A percentile compares a stretch with the other conserved stretches of the same genome.
Evolutionary conservation across 495 filamentous ascomycete species (phyloP).

Genomic region (Bombardia bombarda): DNA sequence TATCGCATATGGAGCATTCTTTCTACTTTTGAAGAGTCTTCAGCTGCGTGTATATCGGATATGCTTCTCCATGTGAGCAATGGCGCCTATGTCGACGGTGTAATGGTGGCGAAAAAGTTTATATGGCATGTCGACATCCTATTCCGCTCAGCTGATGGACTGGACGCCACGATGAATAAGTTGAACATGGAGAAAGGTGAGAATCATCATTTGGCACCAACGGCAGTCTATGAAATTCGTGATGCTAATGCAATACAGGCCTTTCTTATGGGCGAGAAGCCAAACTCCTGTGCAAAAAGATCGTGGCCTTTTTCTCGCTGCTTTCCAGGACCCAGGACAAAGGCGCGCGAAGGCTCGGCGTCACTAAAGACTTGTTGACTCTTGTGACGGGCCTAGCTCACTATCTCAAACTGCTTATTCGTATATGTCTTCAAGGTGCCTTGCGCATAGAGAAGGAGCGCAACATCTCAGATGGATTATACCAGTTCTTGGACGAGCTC

Average conservation of each 20-base stretch:
- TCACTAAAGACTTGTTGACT: conserved; percentile 92
- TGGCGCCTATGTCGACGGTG: conserved; percentile 89
- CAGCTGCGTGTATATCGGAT: conserved; percentile 95
- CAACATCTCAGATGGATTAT: conserved; percentile 61
- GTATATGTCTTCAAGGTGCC: conserved; percentile 91
- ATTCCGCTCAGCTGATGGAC: conserved; percentile 78
- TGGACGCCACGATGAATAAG: conserved; percentile 62
- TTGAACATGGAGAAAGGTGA: conserved; percentile 72
- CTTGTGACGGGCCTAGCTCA: conserved; percentile 95
- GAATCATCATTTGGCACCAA: conserved; percentile 4
- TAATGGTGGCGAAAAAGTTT: conserved; percentile 92
- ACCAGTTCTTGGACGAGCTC: conserved; percentile 73
- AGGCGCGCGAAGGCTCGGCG: conserved; percentile 78
- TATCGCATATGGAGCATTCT: conserved; percentile 97
- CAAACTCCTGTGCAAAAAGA: conserved; percentile 98
- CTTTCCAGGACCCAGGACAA: conserved; percentile 90
- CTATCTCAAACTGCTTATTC: conserved; percentile 95
- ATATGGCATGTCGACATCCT: conserved; percentile 93
- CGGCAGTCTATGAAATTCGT: neutral
- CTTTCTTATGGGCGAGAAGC: conserved; percentile 89
- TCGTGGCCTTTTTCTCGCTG: conserved; percentile 93
- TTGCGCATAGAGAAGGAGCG: conserved; percentile 85
- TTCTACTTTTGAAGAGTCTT: conserved; percentile 94
- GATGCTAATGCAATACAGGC: conserved; percentile 39
- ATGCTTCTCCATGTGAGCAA: conserved; percentile 99